phyloP scores from a whole-genome alignment of 257 asterid genomes.

The Fraxinus excelsior region DNA sequence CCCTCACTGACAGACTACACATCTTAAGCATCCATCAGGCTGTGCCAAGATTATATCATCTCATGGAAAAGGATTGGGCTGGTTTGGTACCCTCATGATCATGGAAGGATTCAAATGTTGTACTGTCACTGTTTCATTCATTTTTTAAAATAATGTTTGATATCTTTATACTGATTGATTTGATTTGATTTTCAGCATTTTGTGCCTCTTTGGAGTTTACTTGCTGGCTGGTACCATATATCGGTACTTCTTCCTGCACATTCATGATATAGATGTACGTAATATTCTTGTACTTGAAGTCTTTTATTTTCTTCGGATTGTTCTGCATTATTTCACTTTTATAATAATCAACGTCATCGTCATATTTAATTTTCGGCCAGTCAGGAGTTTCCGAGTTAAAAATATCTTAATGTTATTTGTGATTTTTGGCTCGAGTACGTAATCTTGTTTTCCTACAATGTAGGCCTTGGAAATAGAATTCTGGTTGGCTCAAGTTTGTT shows the following conservation, averaged over 20 bases:
- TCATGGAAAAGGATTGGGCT: slow-evolving; percentile 66
- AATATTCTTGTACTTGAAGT: slow-evolving; percentile 17
- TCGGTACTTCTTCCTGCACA: slow-evolving; percentile 70
- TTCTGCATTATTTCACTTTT: background rate
- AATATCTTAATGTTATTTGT: background rate
- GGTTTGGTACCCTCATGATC: slow-evolving; percentile 71
- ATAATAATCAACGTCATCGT: background rate
- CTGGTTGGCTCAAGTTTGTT: background rate
- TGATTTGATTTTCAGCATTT: slow-evolving; percentile 47
- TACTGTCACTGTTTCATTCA: slow-evolving; percentile 9
- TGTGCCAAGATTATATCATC: slow-evolving; percentile 73
- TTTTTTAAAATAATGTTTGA: slow-evolving; percentile 9
- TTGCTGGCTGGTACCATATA: slow-evolving; percentile 72
- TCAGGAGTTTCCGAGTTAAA: too few relatives aligned
- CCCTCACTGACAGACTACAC: slow-evolving; percentile 54
- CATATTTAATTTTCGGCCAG: background rate
- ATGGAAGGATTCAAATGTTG: slow-evolving; percentile 42
- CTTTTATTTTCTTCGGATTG: slow-evolving; percentile 9
- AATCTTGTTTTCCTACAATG: background rate
- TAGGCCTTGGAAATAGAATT: too few relatives aligned
- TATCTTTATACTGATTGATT: slow-evolving; percentile 21
- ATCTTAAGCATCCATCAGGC: slow-evolving; percentile 88
- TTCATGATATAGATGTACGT: slow-evolving; percentile 92
- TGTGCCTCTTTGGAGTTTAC: slow-evolving; percentile 81
- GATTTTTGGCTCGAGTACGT: background rate